Percentiles rank a stretch among this genome's conserved stretches.
Conservation (phyloP, 345 rosid genomes). For the Aethionema arabicum region DNA sequence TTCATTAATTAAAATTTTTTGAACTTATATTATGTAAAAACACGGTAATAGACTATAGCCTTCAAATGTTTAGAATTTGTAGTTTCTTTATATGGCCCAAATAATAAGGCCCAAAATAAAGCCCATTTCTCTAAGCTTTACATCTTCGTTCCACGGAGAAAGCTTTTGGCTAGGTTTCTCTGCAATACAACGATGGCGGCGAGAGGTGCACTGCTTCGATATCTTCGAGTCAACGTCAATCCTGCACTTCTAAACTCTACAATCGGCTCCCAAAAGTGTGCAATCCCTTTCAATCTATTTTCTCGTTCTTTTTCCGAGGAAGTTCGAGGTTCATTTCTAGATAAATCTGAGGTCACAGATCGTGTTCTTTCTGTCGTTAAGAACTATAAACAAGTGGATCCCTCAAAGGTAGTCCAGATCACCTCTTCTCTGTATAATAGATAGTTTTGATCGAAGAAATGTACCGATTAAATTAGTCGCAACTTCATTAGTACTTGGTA, state of each 20-base stretch:
- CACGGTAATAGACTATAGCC: too few species aligned
- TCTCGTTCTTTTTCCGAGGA: constrained; percentile 77
- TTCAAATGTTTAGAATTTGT: too few species aligned
- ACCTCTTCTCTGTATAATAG: too few species aligned
- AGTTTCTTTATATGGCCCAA: background rate
- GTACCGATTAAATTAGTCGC: too few species aligned
- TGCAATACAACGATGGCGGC: constrained; percentile 51
- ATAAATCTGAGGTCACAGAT: constrained; percentile 95
- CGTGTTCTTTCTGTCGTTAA: constrained; percentile 86
- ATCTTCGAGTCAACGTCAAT: constrained; percentile 62
- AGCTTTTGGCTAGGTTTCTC: constrained; percentile 15
- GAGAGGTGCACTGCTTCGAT: constrained; percentile 65
- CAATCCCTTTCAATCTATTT: constrained; percentile 43
- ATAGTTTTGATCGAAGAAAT: background rate
- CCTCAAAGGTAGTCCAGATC: constrained; percentile 61
- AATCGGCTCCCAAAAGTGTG: constrained; percentile 23
- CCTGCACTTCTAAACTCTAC: constrained; percentile 40
- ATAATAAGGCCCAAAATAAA: background rate
- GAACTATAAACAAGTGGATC: constrained; percentile 86
- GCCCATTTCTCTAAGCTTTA: background rate
- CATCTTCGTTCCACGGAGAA: background rate
- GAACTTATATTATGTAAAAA: too few species aligned
- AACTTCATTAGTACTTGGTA: background rate
- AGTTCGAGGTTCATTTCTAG: constrained; percentile 85
- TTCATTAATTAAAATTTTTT: too few species aligned